These are phyloP conservation scores for Sporothrix pallida DNA, from an alignment of 2,329 filamentous ascomycete species.

Conservation along the genomic window DNA sequence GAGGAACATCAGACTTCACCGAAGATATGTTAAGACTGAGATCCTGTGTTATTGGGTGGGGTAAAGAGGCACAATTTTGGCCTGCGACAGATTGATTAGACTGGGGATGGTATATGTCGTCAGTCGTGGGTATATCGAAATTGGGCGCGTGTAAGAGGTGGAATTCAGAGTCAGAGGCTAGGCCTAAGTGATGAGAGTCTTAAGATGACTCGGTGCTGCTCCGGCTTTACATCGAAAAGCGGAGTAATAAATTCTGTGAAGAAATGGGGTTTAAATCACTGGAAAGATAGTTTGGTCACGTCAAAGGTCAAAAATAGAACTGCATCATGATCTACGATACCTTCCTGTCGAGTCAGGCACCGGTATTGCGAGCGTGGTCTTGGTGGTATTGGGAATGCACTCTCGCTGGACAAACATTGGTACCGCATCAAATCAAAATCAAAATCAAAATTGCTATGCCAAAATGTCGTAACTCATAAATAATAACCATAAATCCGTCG, in stretches of 20 bases:
- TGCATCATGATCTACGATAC: background rate
- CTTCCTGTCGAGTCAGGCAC: no score
- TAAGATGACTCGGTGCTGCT: background rate
- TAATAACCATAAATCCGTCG: no score
- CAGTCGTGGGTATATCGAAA: background rate
- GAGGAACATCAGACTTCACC: background rate
- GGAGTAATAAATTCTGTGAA: no score
- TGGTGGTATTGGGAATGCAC: no score
- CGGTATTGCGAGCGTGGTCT: background rate
- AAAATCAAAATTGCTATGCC: no score
- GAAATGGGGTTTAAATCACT: no score
- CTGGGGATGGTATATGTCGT: background rate
- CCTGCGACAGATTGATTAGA: background rate
- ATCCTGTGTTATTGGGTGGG: background rate
- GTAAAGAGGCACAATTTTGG: background rate
- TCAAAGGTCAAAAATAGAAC: background rate
- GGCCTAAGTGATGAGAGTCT: no score
- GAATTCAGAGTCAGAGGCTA: background rate
- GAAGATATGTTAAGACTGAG: background rate
- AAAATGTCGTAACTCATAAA: no score
- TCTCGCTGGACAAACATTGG: no score
- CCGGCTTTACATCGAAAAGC: background rate
- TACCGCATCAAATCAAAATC: no score
- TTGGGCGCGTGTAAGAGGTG: background rate
- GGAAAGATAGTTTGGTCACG: no score